phyloP scores from a whole-genome alignment of 2,329 filamentous ascomycete genomes.

The Malbranchea zuffiana region DNA sequence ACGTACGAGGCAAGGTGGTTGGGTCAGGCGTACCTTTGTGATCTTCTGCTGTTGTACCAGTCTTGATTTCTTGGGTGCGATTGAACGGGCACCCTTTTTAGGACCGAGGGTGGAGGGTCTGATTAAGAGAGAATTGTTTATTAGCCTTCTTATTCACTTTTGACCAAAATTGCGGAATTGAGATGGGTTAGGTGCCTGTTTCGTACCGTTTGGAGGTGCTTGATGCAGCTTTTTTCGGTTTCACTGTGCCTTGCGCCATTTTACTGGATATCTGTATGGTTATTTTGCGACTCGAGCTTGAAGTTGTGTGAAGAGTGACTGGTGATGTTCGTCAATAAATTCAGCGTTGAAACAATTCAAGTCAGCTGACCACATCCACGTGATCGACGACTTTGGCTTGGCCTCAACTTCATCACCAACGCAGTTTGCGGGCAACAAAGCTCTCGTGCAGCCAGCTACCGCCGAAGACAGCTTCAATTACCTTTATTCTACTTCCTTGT shows the following conservation, averaged over 20 bases:
- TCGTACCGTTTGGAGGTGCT: constrained; percentile 31
- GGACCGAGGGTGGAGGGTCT: constrained; percentile 30
- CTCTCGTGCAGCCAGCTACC: no score
- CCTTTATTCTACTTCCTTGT: constrained; percentile 4
- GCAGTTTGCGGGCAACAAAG: no score
- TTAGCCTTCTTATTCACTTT: neutral
- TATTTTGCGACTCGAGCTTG: no score
- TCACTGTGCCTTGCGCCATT: constrained; percentile 42
- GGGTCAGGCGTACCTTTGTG: constrained; percentile 41
- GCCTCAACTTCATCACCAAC: no score
- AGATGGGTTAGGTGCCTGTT: no score
- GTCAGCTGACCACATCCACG: no score
- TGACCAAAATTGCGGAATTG: neutral
- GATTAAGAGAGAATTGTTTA: neutral
- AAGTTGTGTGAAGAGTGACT: no score
- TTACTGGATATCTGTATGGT: no score
- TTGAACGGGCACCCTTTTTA: constrained; percentile 49
- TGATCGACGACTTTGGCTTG: no score
- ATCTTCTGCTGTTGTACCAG: constrained; percentile 52
- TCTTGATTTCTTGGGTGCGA: constrained; percentile 55
- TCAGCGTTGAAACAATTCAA: no score
- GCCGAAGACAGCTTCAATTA: no score
- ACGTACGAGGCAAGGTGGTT: neutral
- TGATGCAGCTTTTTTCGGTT: constrained; percentile 33
- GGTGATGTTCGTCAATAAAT: no score